phyloP scores from a whole-genome alignment of 345 rosid genomes.

The Populus nigra region DNA sequence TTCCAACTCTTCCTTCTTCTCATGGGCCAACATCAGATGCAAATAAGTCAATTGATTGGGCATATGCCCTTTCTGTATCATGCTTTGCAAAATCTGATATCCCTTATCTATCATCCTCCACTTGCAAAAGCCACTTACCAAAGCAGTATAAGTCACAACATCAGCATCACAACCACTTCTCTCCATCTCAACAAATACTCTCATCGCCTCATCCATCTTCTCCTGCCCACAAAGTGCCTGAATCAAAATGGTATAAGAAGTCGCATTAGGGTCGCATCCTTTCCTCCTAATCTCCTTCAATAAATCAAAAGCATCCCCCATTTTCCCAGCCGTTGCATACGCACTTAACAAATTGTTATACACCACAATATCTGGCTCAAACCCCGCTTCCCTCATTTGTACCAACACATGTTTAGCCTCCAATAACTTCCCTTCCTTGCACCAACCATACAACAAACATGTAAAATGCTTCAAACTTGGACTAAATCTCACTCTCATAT shows the following conservation, averaged over 20 bases:
- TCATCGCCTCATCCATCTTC: constrained; percentile 75
- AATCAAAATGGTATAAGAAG: constrained; percentile 67
- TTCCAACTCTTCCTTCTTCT: constrained; percentile 66
- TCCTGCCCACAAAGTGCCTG: constrained; percentile 66
- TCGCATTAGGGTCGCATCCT: constrained; percentile 61
- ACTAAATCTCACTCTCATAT: constrained; percentile 56
- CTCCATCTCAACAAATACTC: constrained; percentile 72
- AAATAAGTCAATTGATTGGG: constrained; percentile 64
- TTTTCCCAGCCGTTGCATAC: constrained; percentile 57
- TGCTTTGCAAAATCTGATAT: constrained; percentile 55
- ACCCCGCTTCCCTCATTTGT: constrained; percentile 81
- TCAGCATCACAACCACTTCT: constrained; percentile 69
- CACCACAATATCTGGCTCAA: constrained; percentile 76
- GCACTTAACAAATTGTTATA: constrained; percentile 73
- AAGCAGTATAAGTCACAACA: constrained; percentile 61
- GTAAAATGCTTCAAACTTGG: constrained; percentile 62
- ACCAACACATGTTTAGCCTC: constrained; percentile 83
- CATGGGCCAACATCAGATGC: constrained; percentile 76
- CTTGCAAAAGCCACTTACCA: constrained; percentile 82
- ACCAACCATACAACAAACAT: constrained; percentile 85
- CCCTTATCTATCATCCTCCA: constrained; percentile 59
- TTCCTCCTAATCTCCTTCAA: constrained; percentile 73
- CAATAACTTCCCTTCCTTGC: constrained; percentile 77
- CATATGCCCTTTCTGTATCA: constrained; percentile 51
- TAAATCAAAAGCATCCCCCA: constrained; percentile 70